phyloP scores from a whole-genome alignment of 2,329 filamentous ascomycete genomes.

The Fusarium poae region DNA sequence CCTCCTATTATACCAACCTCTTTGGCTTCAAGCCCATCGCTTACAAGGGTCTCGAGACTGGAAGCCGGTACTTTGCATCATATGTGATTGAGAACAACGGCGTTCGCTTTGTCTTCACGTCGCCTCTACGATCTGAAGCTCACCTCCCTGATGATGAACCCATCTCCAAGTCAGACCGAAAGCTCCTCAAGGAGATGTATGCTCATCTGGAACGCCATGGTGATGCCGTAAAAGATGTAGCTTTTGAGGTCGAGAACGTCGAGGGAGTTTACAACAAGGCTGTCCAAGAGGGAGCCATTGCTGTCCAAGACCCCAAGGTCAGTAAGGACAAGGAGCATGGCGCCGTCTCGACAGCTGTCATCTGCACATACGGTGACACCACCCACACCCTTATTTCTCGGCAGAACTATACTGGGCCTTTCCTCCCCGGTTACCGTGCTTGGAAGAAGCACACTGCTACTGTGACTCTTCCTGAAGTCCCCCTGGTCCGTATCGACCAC shows the following conservation, averaged over 20 bases:
- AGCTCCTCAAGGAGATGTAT: slow-evolving; percentile 80
- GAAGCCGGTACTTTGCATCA: slow-evolving; percentile 82
- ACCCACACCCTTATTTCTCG: slow-evolving; percentile 92
- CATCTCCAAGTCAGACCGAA: slow-evolving; percentile 73
- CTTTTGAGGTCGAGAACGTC: slow-evolving; percentile 93
- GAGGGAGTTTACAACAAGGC: slow-evolving; percentile 82
- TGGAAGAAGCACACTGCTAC: slow-evolving; percentile 58
- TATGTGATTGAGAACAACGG: slow-evolving; percentile 84
- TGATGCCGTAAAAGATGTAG: slow-evolving; percentile 94
- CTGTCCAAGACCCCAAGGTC: slow-evolving; percentile 71
- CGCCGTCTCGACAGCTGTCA: slow-evolving; percentile 79
- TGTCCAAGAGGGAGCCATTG: slow-evolving; percentile 71
- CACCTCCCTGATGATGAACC: slow-evolving; percentile 70
- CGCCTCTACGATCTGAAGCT: slow-evolving; percentile 75
- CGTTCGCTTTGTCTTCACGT: slow-evolving; percentile 86
- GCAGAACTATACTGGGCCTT: slow-evolving; percentile 75
- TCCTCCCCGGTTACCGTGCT: slow-evolving; percentile 84
- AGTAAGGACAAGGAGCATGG: slow-evolving; percentile 72
- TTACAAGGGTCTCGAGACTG: slow-evolving; percentile 90
- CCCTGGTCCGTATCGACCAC: slow-evolving; percentile 86
- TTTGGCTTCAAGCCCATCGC: slow-evolving; percentile 89
- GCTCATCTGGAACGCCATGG: slow-evolving; percentile 87
- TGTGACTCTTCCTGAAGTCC: slow-evolving; percentile 70
- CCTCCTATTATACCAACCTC: slow-evolving; percentile 86
- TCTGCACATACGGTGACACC: slow-evolving; percentile 94